phyloP scores from a whole-genome alignment of 108 stramenopile genomes.

The Ochromonas danica region DNA sequence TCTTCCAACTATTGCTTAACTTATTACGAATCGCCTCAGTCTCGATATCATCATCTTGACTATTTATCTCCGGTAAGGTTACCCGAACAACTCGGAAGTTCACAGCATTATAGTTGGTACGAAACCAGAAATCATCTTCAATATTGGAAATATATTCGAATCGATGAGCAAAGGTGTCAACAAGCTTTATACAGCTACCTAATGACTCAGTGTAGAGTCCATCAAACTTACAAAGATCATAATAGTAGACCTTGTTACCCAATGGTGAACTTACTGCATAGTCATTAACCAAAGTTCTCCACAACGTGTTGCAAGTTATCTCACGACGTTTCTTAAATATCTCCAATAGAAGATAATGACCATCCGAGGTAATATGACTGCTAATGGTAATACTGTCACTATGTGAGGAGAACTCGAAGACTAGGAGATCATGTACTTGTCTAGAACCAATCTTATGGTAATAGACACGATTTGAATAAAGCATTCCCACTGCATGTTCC shows the following conservation, averaged over 20 bases:
- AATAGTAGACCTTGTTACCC: slow-evolving; percentile 9
- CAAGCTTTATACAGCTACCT: slow-evolving; percentile 4
- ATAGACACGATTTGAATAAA: neutral
- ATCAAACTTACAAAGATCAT: slow-evolving; percentile 7
- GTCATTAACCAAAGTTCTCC: neutral
- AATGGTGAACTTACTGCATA: neutral
- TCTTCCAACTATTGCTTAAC: neutral
- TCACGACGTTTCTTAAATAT: neutral
- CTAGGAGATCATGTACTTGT: neutral
- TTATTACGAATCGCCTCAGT: neutral
- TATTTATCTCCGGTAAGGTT: neutral
- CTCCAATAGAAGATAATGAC: slow-evolving; percentile 6
- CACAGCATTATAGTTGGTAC: neutral
- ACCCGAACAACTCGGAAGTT: slow-evolving; percentile 18
- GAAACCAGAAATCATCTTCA: slow-evolving; percentile 28
- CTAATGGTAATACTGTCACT: neutral
- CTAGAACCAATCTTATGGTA: neutral
- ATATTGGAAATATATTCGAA: slow-evolving; percentile 28
- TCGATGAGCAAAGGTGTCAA: neutral
- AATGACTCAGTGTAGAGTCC: neutral
- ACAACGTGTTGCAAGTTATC: neutral
- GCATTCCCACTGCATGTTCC: neutral
- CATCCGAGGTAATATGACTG: neutral
- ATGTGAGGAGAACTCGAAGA: neutral
- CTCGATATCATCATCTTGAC: neutral